Base-by-base conservation (phyloP, 805 yeast genomes). In the Henningerozyma blattae region DNA sequence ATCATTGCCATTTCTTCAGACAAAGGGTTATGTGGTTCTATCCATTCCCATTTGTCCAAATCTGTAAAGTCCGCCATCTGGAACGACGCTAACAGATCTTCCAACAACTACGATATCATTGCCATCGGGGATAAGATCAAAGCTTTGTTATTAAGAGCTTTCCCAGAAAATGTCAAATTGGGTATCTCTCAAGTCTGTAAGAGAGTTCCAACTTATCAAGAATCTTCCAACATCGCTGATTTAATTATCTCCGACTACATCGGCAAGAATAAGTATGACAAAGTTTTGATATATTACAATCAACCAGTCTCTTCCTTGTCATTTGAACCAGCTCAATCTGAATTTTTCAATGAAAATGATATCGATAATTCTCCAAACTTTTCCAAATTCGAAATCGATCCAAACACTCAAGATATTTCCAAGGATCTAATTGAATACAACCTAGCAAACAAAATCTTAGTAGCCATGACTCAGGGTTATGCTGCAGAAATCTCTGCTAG, bases 1-100 rank as follows among this genome's bases (percentile, higher is more conserved):
- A 64, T 89, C 48, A 69, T 89, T 55, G 95, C 87, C 38, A 75
- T 86, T 44, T 80, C 97, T 32, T 85, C 95, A 40, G 98, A 91
- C 69, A 91, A 91, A 70, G 98, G 98, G 59, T 75, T 91, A 54
- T 91, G 98, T 75, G 98, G 98, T 52, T 87, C 97, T 31, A 85
- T 91, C 58, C 98, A 91, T 70, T 76, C 98, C 34, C 94, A 84
- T 67, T 67, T 89, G 51, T 81, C 95, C 50, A 86, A 89, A 67
- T 75, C 81, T 43, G 81, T 94, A 41, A 84, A 93, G 67, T 10
- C 18, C 10, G 27, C 10, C n/a, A 24, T 24, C n/a, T 24, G 27
- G 27, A n/a, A 24, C 5, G 27, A 24, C 5, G 12, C 24, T 9
- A 24, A 24, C n/a, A 56, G 48, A 44, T 80, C 71, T 51, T 60